A percentile compares a stretch with the other conserved stretches of the same genome.
These are phyloP conservation scores for Debaryomycetaceae sp. DNA, from an alignment of 1,139 yeast genomes.

Conservation along the genomic window DNA sequence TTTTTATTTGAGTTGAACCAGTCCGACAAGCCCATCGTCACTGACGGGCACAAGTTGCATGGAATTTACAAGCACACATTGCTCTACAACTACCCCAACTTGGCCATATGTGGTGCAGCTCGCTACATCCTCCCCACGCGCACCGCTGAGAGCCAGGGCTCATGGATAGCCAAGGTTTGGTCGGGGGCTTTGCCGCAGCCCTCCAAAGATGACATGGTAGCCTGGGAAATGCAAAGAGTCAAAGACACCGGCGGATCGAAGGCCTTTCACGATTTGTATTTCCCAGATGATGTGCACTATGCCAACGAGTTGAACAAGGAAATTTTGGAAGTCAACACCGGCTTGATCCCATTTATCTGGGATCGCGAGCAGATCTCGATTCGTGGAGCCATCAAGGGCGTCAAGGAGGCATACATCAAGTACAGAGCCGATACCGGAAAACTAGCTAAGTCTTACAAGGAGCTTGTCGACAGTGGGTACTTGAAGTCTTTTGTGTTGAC, in stretches of 20 bases:
- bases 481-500: constrained; percentile 16
- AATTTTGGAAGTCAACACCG: constrained; percentile 21
- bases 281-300: constrained; percentile 48
- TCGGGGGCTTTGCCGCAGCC: constrained; percentile 45
- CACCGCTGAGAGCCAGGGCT: constrained; percentile 55
- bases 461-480: constrained; percentile 23
- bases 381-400: constrained; percentile 27
- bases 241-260: constrained; percentile 33
- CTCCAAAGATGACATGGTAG: constrained; percentile 30
- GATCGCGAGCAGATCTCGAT: constrained; percentile 28
- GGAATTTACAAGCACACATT: constrained; percentile 52
- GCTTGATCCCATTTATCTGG: constrained; percentile 37
- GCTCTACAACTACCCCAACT: constrained; percentile 50
- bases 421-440: constrained; percentile 26
- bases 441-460: constrained; percentile 26
- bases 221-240: constrained; percentile 33
- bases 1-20: constrained; percentile 26
- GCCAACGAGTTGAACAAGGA: constrained; percentile 34
- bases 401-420: constrained; percentile 34
- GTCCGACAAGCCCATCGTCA: constrained; percentile 28
- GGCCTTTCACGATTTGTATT: constrained; percentile 40
- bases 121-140: constrained; percentile 56
- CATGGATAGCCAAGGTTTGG: constrained; percentile 53
- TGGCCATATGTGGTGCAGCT: constrained; percentile 51
- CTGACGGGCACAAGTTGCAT: constrained; percentile 42